A percentile compares a stretch with the other conserved stretches of the same genome.
phyloP scores from a whole-genome alignment of 352 stramenopile species.

The Globisporangium polare region DNA sequence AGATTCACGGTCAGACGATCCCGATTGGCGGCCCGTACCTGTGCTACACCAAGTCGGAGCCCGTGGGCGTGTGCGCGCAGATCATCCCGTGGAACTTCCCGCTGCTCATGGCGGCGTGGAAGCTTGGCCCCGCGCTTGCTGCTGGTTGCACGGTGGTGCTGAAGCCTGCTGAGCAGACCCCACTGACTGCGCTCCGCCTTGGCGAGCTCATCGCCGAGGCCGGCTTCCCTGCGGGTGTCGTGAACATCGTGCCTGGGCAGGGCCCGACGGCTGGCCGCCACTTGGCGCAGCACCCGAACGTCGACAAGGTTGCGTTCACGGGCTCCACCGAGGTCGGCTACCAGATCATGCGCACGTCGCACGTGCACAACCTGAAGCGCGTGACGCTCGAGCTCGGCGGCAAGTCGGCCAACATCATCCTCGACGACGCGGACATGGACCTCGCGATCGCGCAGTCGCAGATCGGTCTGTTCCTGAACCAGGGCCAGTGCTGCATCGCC shows the following conservation, averaged over 20 bases:
- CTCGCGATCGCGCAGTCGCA: constrained; percentile 43
- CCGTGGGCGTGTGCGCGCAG: constrained; percentile 82
- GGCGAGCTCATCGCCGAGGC: constrained; percentile 74
- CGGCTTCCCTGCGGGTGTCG: constrained; percentile 66
- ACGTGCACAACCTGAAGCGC: constrained; percentile 66
- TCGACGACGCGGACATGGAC: constrained; percentile 69
- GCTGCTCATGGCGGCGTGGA: constrained; percentile 93
- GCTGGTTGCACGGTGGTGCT: constrained; percentile 91
- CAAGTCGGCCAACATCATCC: constrained; percentile 77
- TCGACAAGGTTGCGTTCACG: constrained; percentile 87
- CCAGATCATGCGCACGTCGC: constrained; percentile 51
- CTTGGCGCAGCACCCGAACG: constrained; percentile 40
- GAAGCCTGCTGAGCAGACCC: constrained; percentile 94
- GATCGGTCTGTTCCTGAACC: constrained; percentile 79
- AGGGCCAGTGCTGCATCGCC: constrained; percentile 87
- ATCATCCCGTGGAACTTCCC: constrained; percentile 98
- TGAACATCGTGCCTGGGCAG: constrained; percentile 76
- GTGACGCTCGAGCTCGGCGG: constrained; percentile 73
- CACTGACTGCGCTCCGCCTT: constrained; percentile 89
- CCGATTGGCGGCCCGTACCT: constrained; percentile 43
- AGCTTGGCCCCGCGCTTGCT: constrained; percentile 86
- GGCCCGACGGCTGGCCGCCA: constrained; percentile 33
- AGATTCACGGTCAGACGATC: constrained; percentile 73
- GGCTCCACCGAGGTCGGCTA: constrained; percentile 61
- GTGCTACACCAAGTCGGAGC: constrained; percentile 62